phyloP scores from a whole-genome alignment of 2,329 filamentous ascomycete species.

The Emmonsiellopsis sp. region DNA sequence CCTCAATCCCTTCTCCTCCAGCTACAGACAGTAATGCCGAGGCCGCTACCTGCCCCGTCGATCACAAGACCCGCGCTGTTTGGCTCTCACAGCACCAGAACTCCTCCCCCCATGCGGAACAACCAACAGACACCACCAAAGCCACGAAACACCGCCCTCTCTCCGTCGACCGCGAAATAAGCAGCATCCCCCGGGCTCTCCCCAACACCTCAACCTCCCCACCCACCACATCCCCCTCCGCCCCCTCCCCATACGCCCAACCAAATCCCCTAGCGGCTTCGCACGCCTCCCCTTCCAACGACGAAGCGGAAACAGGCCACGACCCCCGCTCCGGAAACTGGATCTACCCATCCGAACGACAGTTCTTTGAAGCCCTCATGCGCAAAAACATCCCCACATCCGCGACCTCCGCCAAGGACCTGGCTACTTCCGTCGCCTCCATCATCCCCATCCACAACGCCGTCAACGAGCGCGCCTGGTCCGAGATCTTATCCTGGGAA shows the following conservation, averaged over 20 bases:
- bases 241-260: conserved; percentile 22
- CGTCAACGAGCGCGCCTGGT: conserved; percentile 94
- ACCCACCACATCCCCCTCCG: conserved; percentile 9
- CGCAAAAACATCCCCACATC: conserved; percentile 67
- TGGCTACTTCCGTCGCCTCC: conserved; percentile 68
- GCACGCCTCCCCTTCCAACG: conserved; percentile 51
- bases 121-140: conserved; percentile 14
- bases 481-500: conserved; percentile 87
- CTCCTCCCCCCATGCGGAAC: conserved; percentile 27
- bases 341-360: conserved; percentile 93
- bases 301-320: conserved; percentile 66
- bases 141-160: conserved; percentile 35
- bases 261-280: conserved; percentile 20
- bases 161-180: conserved; percentile 61
- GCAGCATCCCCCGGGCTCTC: conserved; percentile 63
- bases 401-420: conserved; percentile 28
- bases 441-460: conserved; percentile 98
- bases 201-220: conserved; percentile 11
- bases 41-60: conserved; percentile 64
- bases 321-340: conserved; percentile 70
- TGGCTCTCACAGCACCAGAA: conserved; percentile 64
- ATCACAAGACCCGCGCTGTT: conserved; percentile 76
- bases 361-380: conserved; percentile 97
- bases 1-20: conserved; percentile 9
- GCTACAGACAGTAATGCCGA: conserved; percentile 15